Evolutionary conservation across 2,329 filamentous ascomycete species (phyloP).

Genomic region (Chaetomiaceae sp.): DNA sequence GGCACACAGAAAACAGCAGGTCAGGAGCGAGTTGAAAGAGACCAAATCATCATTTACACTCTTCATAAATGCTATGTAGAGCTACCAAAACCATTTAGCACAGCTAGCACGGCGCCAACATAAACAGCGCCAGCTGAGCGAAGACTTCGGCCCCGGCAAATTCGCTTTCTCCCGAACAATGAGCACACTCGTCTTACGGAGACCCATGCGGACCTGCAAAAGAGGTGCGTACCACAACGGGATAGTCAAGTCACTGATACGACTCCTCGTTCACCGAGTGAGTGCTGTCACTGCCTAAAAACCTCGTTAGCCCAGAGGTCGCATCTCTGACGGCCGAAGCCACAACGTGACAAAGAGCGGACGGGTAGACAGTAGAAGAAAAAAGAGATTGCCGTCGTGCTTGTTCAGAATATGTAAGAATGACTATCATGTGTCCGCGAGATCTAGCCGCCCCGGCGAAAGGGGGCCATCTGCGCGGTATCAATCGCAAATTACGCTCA

Average conservation of each 20-base stretch:
- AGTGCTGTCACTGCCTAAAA: too few relatives aligned
- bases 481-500: constrained; percentile 97
- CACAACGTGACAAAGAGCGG: background rate
- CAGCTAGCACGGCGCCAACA: background rate
- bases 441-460: constrained; percentile 76
- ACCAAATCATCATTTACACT: too few relatives aligned
- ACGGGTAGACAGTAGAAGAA: background rate
- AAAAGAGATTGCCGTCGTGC: constrained; percentile 2
- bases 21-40: too few relatives aligned
- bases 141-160: constrained; percentile 11
- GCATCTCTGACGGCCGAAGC: too few relatives aligned
- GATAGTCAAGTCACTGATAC: background rate
- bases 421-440: constrained; percentile 68
- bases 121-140: constrained; percentile 1
- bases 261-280: background rate
- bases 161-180: constrained; percentile 14
- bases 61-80: background rate
- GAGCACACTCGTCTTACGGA: constrained; percentile 13
- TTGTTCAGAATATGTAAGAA: constrained; percentile 94
- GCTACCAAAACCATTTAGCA: constrained; percentile 10
- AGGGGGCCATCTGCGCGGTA: constrained; percentile 63
- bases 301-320: too few relatives aligned
- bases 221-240: constrained; percentile 17
- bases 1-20: background rate
- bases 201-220: background rate